Conservation (phyloP, 768 basidiomycete genomes). For the Mycena polygramma region DNA sequence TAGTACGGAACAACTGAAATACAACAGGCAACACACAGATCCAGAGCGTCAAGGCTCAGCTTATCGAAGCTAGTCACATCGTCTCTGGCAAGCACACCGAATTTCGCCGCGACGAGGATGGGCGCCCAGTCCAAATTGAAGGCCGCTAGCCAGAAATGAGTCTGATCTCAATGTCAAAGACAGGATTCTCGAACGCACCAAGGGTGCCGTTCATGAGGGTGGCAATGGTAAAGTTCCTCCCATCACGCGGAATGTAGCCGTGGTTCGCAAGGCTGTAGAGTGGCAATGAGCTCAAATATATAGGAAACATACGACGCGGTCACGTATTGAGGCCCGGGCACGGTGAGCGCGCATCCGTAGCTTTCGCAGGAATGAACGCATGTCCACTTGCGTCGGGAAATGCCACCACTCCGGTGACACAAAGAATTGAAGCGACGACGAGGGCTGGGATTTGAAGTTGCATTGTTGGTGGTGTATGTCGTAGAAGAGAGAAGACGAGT, state of each 20-base stretch:
- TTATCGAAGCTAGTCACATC: background rate
- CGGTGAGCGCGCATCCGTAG: constrained; percentile 11
- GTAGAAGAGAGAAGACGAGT: too few relatives aligned
- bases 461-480: too few relatives aligned
- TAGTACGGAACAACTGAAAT: too few relatives aligned
- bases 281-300: too few relatives aligned
- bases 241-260: background rate
- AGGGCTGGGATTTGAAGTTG: too few relatives aligned
- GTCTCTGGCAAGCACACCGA: background rate
- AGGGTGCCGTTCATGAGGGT: background rate
- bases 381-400: too few relatives aligned
- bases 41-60: background rate
- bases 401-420: too few relatives aligned
- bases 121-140: background rate
- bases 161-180: background rate
- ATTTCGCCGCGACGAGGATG: background rate
- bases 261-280: background rate
- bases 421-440: too few relatives aligned
- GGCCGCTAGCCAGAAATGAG: background rate
- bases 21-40: background rate
- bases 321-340: constrained; percentile 26
- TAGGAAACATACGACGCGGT: background rate
- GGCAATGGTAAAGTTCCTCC: background rate
- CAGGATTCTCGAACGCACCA: too few relatives aligned
- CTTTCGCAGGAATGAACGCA: background rate